phyloP scores from a whole-genome alignment of 768 basidiomycete genomes.

The Termitomyces sp. region DNA sequence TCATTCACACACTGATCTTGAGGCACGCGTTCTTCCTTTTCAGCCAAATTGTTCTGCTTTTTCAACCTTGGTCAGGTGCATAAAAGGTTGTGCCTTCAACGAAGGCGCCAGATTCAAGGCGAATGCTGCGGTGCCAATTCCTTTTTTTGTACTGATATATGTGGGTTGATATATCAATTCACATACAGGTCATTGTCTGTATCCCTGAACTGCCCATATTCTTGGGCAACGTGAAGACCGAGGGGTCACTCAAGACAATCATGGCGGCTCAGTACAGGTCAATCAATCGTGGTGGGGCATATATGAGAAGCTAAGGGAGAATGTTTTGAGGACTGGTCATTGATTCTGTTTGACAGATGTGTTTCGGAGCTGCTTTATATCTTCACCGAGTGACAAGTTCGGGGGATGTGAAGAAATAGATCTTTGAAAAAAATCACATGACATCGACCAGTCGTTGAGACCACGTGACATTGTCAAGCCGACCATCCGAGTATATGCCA shows the following conservation, averaged over 20 bases:
- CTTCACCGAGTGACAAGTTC: too few species aligned
- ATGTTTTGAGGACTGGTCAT: conserved; percentile 17
- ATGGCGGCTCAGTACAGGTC: conserved; percentile 86
- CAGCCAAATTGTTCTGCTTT: too few species aligned
- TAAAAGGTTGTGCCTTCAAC: conserved; percentile 69
- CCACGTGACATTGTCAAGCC: too few species aligned
- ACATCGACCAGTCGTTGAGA: too few species aligned
- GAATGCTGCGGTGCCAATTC: background rate
- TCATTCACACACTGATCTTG: too few species aligned
- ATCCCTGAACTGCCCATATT: conserved; percentile 94
- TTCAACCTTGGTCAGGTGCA: too few species aligned
- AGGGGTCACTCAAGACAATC: conserved; percentile 64
- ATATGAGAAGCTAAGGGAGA: conserved; percentile 74
- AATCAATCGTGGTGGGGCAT: conserved; percentile 89
- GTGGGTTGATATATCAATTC: background rate
- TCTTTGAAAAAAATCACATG: too few species aligned
- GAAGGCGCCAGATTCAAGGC: conserved; percentile 76
- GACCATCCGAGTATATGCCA: too few species aligned
- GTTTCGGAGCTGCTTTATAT: conserved; percentile 80
- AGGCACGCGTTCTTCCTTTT: too few species aligned
- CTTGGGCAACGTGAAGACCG: conserved; percentile 70
- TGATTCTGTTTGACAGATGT: conserved; percentile 41
- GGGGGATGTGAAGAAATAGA: too few species aligned
- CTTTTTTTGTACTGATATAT: too few species aligned
- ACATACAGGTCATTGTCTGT: conserved; percentile 65